phyloP scores from a whole-genome alignment of 305 asterid species.

The Fraxinus floribunda region DNA sequence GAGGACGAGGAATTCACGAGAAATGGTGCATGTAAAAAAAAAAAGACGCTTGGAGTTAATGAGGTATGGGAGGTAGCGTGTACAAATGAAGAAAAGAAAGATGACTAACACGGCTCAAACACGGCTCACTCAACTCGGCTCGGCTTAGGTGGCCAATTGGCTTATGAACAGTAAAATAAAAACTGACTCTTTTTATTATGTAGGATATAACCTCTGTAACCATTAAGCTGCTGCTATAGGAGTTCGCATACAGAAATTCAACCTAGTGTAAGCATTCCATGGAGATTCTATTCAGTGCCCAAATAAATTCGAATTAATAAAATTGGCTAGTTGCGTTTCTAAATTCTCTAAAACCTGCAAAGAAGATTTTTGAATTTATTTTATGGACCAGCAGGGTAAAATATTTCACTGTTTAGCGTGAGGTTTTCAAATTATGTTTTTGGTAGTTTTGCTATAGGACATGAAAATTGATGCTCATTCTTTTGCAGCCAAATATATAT shows the following conservation, averaged over 20 bases:
- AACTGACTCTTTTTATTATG: too few relatives aligned
- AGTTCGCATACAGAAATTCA: not conserved
- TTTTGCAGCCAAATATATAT: not conserved
- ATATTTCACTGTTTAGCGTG: not conserved
- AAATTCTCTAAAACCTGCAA: not conserved
- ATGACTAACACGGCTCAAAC: too few relatives aligned
- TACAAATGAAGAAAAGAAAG: too few relatives aligned
- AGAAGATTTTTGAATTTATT: not conserved
- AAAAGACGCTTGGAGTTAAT: too few relatives aligned
- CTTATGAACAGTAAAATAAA: too few relatives aligned
- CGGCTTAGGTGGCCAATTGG: too few relatives aligned
- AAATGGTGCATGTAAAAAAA: too few relatives aligned
- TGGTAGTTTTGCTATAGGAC: not conserved
- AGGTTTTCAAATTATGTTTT: not conserved
- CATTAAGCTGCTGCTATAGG: not conserved
- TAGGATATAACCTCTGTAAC: not conserved
- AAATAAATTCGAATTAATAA: not conserved
- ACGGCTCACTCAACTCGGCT: too few relatives aligned
- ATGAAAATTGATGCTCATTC: not conserved
- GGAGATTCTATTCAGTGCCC: not conserved
- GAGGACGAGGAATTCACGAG: constrained; percentile 61
- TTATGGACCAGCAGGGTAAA: not conserved
- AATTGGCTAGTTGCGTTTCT: not conserved
- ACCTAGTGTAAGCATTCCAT: not conserved
- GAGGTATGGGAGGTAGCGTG: too few relatives aligned